Percentiles rank a stretch among this genome's conserved stretches.
Evolutionary conservation across 371 early-diverging fungal species (phyloP).

Genomic region (Circinella umbellata): DNA sequence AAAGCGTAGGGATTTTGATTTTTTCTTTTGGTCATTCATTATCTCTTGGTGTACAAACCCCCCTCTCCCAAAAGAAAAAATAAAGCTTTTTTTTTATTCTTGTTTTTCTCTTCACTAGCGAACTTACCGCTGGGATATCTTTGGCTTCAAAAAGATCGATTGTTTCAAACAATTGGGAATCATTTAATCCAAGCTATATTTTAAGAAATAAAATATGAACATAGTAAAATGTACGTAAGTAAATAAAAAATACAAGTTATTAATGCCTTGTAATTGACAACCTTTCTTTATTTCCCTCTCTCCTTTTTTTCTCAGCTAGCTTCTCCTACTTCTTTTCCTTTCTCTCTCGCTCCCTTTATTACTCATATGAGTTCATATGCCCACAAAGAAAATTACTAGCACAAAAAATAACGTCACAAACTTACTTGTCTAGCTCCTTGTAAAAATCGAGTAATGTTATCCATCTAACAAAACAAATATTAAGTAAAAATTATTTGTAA

Average conservation of each 20-base stretch:
- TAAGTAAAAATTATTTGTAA: not conserved
- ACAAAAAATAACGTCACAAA: not conserved
- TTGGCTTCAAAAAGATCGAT: conserved; percentile 89
- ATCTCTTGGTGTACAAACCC: too few relatives aligned
- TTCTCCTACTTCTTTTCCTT: too few relatives aligned
- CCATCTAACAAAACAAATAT: conserved; percentile 63
- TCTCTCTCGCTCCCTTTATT: too few relatives aligned
- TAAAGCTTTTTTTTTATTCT: not conserved
- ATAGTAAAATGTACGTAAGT: not conserved
- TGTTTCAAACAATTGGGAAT: conserved; percentile 89
- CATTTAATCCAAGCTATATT: conserved; percentile 72
- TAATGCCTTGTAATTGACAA: conserved; percentile 6
- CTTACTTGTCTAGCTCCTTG: conserved; percentile 63
- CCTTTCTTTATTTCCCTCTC: not conserved
- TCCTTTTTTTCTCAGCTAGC: too few relatives aligned
- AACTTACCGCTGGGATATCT: conserved; percentile 75
- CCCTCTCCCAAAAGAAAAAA: not conserved
- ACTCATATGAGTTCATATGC: too few relatives aligned
- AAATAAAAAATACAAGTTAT: not conserved
- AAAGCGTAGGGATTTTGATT: too few relatives aligned
- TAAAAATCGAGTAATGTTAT: conserved; percentile 75
- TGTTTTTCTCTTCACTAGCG: too few relatives aligned
- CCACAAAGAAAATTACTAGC: too few relatives aligned
- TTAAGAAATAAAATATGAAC: not conserved
- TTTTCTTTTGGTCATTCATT: too few relatives aligned